Evolutionary conservation across 768 basidiomycete species (phyloP).

Genomic region (Collybia nuda): DNA sequence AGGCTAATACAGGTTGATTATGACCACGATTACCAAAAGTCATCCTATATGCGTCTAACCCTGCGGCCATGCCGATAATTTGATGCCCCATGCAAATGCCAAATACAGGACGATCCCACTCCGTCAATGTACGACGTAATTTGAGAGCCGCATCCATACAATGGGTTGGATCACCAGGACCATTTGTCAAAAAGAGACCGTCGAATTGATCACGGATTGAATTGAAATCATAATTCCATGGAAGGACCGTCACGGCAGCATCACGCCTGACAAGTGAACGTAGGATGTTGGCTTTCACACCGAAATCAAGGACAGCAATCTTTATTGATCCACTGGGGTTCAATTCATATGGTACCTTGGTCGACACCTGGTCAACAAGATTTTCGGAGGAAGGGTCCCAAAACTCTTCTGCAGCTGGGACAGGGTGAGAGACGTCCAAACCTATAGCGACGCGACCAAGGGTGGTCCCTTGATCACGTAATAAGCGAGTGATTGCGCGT

Average conservation of each 20-base stretch:
- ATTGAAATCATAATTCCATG: slow-evolving; percentile 99
- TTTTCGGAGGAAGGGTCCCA: slow-evolving; percentile 94
- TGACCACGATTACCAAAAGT: slow-evolving; percentile 99
- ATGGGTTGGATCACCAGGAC: slow-evolving; percentile 90
- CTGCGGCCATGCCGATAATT: slow-evolving; percentile 96
- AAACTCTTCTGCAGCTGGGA: slow-evolving; percentile 70
- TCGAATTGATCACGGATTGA: slow-evolving; percentile 86
- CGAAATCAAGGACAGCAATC: slow-evolving; percentile 96
- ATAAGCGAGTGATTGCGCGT: slow-evolving; percentile 88
- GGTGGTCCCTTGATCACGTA: slow-evolving; percentile 97
- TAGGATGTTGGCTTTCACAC: slow-evolving; percentile 95
- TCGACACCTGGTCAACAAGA: slow-evolving; percentile 91
- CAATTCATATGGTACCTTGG: slow-evolving; percentile 77
- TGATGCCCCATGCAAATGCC: slow-evolving; percentile 99
- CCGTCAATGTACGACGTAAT: slow-evolving; percentile 76
- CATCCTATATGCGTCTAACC: slow-evolving; percentile 96
- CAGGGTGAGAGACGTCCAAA: slow-evolving; percentile 55
- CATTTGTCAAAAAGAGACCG: slow-evolving; percentile 95
- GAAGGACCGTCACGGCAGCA: slow-evolving; percentile 91
- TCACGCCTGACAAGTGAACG: slow-evolving; percentile 90
- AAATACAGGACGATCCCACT: slow-evolving; percentile 94
- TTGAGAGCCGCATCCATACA: slow-evolving; percentile 84
- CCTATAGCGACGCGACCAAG: slow-evolving; percentile 90
- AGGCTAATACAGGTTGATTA: slow-evolving; percentile 96
- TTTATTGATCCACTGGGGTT: slow-evolving; percentile 87